Percentiles rank a stretch among this genome's conserved stretches.
These are phyloP conservation scores for Paraphysoderma sedebokerense DNA, from an alignment of 371 early-diverging fungal genomes.

Conservation along the genomic window DNA sequence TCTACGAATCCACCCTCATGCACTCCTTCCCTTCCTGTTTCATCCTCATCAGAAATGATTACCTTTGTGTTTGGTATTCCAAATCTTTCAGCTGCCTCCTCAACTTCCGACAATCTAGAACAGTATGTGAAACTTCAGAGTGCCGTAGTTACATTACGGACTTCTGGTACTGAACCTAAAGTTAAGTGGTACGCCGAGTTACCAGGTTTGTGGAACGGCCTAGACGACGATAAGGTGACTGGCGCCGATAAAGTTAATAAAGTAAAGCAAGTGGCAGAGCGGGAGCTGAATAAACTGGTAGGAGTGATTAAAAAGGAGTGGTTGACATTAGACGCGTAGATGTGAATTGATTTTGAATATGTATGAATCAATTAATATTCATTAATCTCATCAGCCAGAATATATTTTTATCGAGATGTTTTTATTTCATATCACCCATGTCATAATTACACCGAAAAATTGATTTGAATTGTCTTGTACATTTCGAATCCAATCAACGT, in stretches of 20 bases:
- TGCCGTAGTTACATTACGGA: background rate
- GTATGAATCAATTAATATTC: no score
- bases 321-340: no score
- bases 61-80: slow-evolving; percentile 43
- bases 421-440: no score
- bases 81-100: background rate
- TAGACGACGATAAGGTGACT: background rate
- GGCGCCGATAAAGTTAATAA: background rate
- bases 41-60: slow-evolving; percentile 75
- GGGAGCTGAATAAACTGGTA: slow-evolving; percentile 9
- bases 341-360: no score
- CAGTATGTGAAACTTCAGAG: slow-evolving; percentile 21
- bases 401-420: no score
- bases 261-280: slow-evolving; percentile 1
- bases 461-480: no score
- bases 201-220: slow-evolving; percentile 18
- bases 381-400: no score
- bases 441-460: no score
- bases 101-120: slow-evolving; percentile 32
- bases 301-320: slow-evolving; percentile 2
- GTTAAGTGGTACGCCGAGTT: slow-evolving; percentile 88
- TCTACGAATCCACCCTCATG: slow-evolving; percentile 34
- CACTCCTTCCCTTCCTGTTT: slow-evolving; percentile 53
- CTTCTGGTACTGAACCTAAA: slow-evolving; percentile 85
- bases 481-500: no score